Percentiles rank a stretch among this genome's conserved stretches.
Evolutionary conservation across 768 basidiomycete genomes (phyloP).

Genomic region (Suillus paluster): DNA sequence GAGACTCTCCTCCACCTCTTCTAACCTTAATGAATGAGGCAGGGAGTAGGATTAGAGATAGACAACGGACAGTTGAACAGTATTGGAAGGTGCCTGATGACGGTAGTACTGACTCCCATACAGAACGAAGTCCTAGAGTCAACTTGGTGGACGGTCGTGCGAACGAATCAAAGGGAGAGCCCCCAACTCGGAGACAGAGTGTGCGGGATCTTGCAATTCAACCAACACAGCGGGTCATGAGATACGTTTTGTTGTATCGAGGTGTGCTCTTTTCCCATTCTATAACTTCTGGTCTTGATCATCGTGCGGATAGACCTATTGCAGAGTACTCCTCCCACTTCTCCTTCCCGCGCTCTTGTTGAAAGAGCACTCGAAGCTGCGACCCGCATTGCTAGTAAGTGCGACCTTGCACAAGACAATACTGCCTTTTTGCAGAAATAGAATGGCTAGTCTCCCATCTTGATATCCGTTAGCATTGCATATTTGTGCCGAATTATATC

Average conservation of each 20-base stretch:
- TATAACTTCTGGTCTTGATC: slow-evolving; percentile 9
- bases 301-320: slow-evolving; percentile 48
- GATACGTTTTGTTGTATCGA: slow-evolving; percentile 64
- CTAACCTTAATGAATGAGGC: slow-evolving; percentile 13
- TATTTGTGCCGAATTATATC: not conserved
- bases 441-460: not conserved
- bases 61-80: slow-evolving; percentile 13
- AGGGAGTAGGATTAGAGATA: slow-evolving; percentile 10
- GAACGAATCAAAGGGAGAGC: slow-evolving; percentile 7
- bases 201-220: slow-evolving; percentile 66
- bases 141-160: slow-evolving; percentile 3
- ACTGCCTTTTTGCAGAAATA: slow-evolving; percentile 43
- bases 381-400: slow-evolving; percentile 59
- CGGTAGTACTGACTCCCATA: slow-evolving; percentile 8
- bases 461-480: not conserved
- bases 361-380: slow-evolving; percentile 63
- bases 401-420: slow-evolving; percentile 64
- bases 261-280: slow-evolving; percentile 41
- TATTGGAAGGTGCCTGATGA: not conserved
- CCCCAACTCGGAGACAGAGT: slow-evolving; percentile 26
- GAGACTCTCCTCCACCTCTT: slow-evolving; percentile 11
- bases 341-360: slow-evolving; percentile 54
- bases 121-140: not conserved
- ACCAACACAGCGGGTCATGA: slow-evolving; percentile 65
- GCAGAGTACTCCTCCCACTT: slow-evolving; percentile 51